A percentile compares a stretch with the other conserved stretches of the same genome.
These are phyloP conservation scores for Diaporthe batatas DNA, from an alignment of 2,329 filamentous ascomycete species.

Conservation along the genomic window DNA sequence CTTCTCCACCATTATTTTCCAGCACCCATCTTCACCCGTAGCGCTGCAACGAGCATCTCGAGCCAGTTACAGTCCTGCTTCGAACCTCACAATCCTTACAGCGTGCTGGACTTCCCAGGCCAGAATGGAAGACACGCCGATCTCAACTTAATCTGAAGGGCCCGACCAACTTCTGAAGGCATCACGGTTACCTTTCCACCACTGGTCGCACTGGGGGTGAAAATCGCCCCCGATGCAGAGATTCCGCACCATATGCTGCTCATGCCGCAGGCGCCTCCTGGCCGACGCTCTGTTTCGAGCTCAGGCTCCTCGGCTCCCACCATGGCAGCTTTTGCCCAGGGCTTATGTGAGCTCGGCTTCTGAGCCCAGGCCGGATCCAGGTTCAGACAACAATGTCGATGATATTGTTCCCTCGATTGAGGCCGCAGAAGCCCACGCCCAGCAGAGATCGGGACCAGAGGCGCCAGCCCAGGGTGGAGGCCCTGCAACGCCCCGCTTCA, in stretches of 20 bases:
- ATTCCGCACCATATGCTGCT: conserved; percentile 29
- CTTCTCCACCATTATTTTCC: conserved; percentile 28
- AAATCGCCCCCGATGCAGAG: conserved; percentile 22
- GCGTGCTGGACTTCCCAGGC: conserved; percentile 3
- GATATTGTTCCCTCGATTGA: conserved; percentile 38
- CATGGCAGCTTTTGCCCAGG: conserved; percentile 32
- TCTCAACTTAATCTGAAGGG: background rate
- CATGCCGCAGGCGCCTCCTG: conserved; percentile 36
- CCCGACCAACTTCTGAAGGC: background rate
- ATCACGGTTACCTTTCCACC: background rate
- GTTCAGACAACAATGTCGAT: background rate
- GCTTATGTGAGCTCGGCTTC: conserved; percentile 18
- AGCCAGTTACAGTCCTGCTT: background rate
- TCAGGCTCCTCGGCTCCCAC: conserved; percentile 40
- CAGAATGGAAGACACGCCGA: background rate
- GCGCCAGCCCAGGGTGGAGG: background rate
- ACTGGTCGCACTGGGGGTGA: background rate
- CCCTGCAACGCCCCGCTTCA: conserved; percentile 25
- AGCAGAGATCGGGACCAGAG: background rate
- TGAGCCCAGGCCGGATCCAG: background rate
- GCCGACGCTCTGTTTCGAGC: conserved; percentile 38
- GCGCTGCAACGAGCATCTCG: background rate
- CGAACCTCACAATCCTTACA: background rate
- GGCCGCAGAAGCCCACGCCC: background rate
- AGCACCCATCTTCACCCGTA: background rate